Percentiles rank a stretch among this genome's conserved stretches.
Evolutionary conservation across 805 yeast genomes (phyloP).

Genomic region (Hanseniaspora nectarophila): DNA sequence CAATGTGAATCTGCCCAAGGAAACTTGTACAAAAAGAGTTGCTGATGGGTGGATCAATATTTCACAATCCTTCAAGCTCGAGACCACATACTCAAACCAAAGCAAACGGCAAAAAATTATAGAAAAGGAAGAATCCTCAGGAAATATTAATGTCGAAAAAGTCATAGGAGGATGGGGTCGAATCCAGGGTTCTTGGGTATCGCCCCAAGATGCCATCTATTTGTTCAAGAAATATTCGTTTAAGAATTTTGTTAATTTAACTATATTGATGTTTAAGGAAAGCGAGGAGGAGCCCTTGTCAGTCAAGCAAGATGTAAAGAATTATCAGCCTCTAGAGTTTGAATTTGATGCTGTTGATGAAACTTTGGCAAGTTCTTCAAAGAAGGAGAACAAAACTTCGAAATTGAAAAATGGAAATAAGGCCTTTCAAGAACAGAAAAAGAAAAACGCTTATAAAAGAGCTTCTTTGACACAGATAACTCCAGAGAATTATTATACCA

Average conservation of each 20-base stretch:
- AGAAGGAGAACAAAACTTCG: background rate
- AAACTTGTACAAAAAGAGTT: constrained; percentile 62
- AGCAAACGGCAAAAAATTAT: constrained; percentile 66
- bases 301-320: constrained; percentile 28
- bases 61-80: constrained; percentile 68
- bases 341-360: constrained; percentile 1
- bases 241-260: constrained; percentile 37
- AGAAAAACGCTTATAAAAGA: constrained; percentile 15
- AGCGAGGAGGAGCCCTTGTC: constrained; percentile 36
- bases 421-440: constrained; percentile 21
- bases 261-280: constrained; percentile 44
- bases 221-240: constrained; percentile 44
- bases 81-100: constrained; percentile 50
- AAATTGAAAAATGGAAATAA: constrained; percentile 21
- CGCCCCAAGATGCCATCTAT: constrained; percentile 50
- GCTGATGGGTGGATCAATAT: constrained; percentile 90
- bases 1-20: constrained; percentile 21
- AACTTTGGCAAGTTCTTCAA: background rate
- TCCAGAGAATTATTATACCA: constrained; percentile 15
- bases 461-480: constrained; percentile 18
- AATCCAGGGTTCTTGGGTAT: constrained; percentile 82
- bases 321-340: constrained; percentile 16
- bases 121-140: constrained; percentile 64
- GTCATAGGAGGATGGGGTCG: constrained; percentile 79
- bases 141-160: constrained; percentile 46